Evolutionary conservation across 2,329 filamentous ascomycete genomes (phyloP), one percentile per base, ranked within the genome.

Genomic region (Phyllachora maydis): DNA sequence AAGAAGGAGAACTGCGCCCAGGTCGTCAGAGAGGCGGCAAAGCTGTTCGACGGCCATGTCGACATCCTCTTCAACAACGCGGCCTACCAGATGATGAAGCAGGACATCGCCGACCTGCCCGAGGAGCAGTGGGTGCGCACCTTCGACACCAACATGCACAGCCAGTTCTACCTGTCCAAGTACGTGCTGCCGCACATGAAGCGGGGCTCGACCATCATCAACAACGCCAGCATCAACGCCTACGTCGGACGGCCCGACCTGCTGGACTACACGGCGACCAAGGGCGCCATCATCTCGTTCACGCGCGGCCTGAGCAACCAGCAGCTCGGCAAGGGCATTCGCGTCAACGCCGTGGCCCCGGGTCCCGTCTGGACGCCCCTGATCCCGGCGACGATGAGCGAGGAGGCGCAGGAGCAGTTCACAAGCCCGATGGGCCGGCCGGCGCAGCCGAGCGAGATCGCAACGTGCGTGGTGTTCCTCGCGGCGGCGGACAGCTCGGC

Each of bases 111-210:
- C 20, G 73, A 82, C 21, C 48, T 88, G 2, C 47, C 61, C 14
- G 75, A 82, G 38, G 73, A 79, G 4, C 77, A 88, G 50, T 88
- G 76, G 77, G 37, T 71, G 24, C 56, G 69, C 28, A 85, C 76
- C 0, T 85, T 90, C 49, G 59, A 79, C 46, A 77, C 69, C 22
- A 90, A 88, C 50, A 82, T 88, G 38, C 73, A 85, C 45, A 63
- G 74, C 4, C 73, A 68, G 52, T 88, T 82, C 56, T 85, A 70
- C 50, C 55, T 85, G 17, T 61, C 76, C 29, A 88, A 88, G 45
- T 79, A 83, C 39, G 49, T 60, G 8, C 55, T 88, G 8, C 68
- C 67, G 1, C 72, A 83, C 46, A 75, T 88, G 67, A 63, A 65
- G 39, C 44, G 46, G n/a, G 78, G 79, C 17, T 60, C 66, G 26